Evolutionary conservation across 2,329 filamentous ascomycete species (phyloP), one percentile per base, ranked within the genome.

Genomic region (Scleromitrula shiraiana): DNA sequence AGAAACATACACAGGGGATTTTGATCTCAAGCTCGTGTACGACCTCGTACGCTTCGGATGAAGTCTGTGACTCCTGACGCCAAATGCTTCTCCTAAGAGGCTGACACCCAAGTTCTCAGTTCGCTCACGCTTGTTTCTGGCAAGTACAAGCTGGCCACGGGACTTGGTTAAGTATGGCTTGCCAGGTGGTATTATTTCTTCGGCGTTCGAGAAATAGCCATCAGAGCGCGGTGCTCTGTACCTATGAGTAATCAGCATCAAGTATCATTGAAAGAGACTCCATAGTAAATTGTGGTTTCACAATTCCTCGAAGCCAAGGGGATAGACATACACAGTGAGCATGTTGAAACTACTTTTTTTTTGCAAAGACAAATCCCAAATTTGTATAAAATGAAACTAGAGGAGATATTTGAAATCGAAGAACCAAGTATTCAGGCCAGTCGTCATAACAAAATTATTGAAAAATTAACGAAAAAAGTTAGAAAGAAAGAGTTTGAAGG

Each of bases 71-170:
- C 15, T 19, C 7, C 17, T 15, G 12, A 22, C 2, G 33, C 52
- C 52, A 42, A 60, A 61, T 2, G 49, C 44, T 29, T 58, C 52
- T 46, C 53, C 54, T 5, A 62, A 27, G 0, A 62, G 43, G 6
- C 47, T 50, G 7, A 50, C n/a, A 17, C 37, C 22, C 5, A 17
- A 7, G n/a, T n/a, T n/a, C 5, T 17, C 37, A 14, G 22, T 19
- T 10, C 15, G 15, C 6, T 10, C 19, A 19, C 33, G 33, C 27
- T 37, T 51, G 6, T 53, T 41, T 17, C 59, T 56, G 19, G 57
- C 60, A 56, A 62, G 56, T 5, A 60, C 58, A 5, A 63, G 48
- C 44, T 53, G 57, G 15, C 61, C 61, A 27, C 59, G 60, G 23
- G 59, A 36, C 41, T 62, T 62, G 8, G 60, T 61, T 5, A 63